These are phyloP conservation scores for Plantago rigida DNA, from an alignment of 305 asterid species.

Conservation along the genomic window DNA sequence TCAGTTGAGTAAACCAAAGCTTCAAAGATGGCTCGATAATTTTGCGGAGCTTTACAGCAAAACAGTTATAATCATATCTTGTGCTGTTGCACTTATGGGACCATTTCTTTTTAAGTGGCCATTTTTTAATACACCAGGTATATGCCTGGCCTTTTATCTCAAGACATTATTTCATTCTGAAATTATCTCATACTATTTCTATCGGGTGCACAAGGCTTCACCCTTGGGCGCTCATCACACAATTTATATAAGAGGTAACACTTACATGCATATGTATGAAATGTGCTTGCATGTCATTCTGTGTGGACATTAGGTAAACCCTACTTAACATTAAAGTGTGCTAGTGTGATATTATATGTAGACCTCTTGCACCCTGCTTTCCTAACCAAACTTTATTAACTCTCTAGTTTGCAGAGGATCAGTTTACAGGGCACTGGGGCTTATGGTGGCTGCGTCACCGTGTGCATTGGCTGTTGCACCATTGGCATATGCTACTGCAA, in stretches of 20 bases:
- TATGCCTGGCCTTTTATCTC: slow-evolving; percentile 2
- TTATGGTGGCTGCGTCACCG: slow-evolving; percentile 99
- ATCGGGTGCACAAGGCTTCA: slow-evolving; percentile 1
- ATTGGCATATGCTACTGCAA: slow-evolving; percentile 89
- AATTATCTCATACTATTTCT: slow-evolving; percentile 9
- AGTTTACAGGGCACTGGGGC: slow-evolving; percentile 86
- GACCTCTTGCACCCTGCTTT: slow-evolving; percentile 4
- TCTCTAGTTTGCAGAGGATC: slow-evolving; percentile 93
- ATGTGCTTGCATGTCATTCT: not conserved
- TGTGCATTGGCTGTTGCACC: slow-evolving; percentile 99
- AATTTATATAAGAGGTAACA: not conserved
- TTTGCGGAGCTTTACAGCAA: slow-evolving; percentile 91
- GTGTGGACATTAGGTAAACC: too few species aligned
- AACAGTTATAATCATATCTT: slow-evolving; percentile 69
- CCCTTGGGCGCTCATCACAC: not conserved
- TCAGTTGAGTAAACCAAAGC: slow-evolving; percentile 90
- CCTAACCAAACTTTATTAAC: slow-evolving; percentile 24
- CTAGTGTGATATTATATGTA: not conserved
- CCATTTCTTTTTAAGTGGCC: slow-evolving; percentile 95
- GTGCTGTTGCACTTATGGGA: slow-evolving; percentile 71
- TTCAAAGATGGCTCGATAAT: slow-evolving; percentile 92
- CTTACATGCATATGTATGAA: not conserved
- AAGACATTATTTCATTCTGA: slow-evolving; percentile 2
- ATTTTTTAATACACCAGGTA: slow-evolving; percentile 83
- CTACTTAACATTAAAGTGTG: too few species aligned